Evolutionary conservation across 768 basidiomycete genomes (phyloP).

Genomic region (Leccinum obscurum): DNA sequence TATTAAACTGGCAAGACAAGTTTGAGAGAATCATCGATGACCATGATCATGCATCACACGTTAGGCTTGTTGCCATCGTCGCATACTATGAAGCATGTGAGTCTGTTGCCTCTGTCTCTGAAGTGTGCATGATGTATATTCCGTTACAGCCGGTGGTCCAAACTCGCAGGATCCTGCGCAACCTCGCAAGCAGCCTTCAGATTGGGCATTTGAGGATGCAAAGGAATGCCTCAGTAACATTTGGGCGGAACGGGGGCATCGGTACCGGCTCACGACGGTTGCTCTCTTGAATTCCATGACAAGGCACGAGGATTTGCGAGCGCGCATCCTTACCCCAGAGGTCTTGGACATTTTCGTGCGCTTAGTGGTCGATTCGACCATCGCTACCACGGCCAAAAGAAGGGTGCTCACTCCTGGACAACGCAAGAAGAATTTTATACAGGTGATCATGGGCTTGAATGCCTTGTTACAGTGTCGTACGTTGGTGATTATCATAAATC

Average conservation of each 20-base stretch:
- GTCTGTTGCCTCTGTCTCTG: background rate
- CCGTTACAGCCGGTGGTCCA: slow-evolving; percentile 3
- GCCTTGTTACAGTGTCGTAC: slow-evolving; percentile 19
- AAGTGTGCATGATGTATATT: background rate
- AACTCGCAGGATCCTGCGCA: background rate
- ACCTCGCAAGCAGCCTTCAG: background rate
- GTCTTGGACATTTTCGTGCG: slow-evolving; percentile 14
- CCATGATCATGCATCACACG: slow-evolving; percentile 9
- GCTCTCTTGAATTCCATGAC: slow-evolving; percentile 25
- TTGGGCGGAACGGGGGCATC: slow-evolving; percentile 13
- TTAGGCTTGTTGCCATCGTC: slow-evolving; percentile 23
- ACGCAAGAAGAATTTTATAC: slow-evolving; percentile 9
- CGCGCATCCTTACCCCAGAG: slow-evolving; percentile 14
- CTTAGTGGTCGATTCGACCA: slow-evolving; percentile 13
- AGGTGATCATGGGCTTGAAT: slow-evolving; percentile 22
- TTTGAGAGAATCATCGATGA: slow-evolving; percentile 11
- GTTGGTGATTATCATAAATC: background rate
- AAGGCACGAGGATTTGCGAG: slow-evolving; percentile 14
- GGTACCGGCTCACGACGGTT: slow-evolving; percentile 19
- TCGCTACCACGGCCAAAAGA: background rate
- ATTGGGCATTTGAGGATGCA: slow-evolving; percentile 2
- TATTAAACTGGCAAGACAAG: slow-evolving; percentile 11
- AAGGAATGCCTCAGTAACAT: background rate
- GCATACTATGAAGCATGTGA: slow-evolving; percentile 25
- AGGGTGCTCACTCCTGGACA: background rate